Conservation (phyloP, 192 early-diverging fungal species). For the Umbelopsis sp. region DNA sequence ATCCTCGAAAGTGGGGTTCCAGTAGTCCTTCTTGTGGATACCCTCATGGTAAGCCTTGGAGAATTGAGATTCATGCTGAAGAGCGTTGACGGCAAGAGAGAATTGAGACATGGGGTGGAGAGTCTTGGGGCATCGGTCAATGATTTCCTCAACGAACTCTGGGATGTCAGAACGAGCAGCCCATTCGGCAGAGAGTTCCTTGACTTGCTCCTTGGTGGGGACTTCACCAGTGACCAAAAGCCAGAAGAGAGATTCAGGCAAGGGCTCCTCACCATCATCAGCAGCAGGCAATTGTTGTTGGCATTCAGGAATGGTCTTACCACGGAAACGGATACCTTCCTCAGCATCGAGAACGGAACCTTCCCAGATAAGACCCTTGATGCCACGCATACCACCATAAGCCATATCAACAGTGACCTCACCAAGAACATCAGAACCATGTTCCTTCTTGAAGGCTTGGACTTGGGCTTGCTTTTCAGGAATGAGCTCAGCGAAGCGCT, state of each 20-base stretch:
- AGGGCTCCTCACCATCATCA: slow-evolving; percentile 86
- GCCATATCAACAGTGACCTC: slow-evolving; percentile 97
- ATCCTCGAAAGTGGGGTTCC: slow-evolving; percentile 96
- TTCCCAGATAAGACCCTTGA: slow-evolving; percentile 99
- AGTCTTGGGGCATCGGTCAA: slow-evolving; percentile 98
- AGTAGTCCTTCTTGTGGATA: slow-evolving; percentile 94
- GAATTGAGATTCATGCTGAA: slow-evolving; percentile 96
- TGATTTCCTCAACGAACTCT: slow-evolving; percentile 92
- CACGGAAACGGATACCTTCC: slow-evolving; percentile 99
- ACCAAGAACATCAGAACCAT: slow-evolving; percentile 89
- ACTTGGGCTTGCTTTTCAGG: slow-evolving; percentile 95
- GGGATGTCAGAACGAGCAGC: slow-evolving; percentile 93
- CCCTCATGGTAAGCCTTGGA: slow-evolving; percentile 95
- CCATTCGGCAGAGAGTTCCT: slow-evolving; percentile 91
- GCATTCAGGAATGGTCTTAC: slow-evolving; percentile 94
- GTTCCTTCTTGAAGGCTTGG: slow-evolving; percentile 91
- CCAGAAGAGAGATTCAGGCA: slow-evolving; percentile 99
- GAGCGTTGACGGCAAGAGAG: slow-evolving; percentile 93
- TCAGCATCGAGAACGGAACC: slow-evolving; percentile 96
- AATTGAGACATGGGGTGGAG: slow-evolving; percentile 99
- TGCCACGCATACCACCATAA: slow-evolving; percentile 99
- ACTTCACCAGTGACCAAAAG: slow-evolving; percentile 97
- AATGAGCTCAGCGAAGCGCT: slow-evolving; percentile 91
- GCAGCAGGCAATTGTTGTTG: slow-evolving; percentile 89
- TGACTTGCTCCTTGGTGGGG: slow-evolving; percentile 91